A percentile compares a stretch with the other conserved stretches of the same genome.
phyloP scores from a whole-genome alignment of 2,329 filamentous ascomycete species.

The Alternaria consortialis region DNA sequence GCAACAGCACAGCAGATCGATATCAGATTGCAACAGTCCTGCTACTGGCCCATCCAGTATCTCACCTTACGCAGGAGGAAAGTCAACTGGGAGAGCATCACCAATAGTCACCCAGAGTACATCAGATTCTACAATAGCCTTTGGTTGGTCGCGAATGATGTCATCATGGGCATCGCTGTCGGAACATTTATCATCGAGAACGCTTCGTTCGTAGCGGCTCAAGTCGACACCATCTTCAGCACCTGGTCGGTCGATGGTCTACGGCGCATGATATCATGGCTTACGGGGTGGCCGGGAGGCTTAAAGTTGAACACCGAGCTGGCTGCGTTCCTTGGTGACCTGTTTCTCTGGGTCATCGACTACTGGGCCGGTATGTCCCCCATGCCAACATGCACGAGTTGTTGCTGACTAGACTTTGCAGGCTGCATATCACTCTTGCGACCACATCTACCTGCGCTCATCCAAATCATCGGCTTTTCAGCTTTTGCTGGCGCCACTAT shows the following conservation, averaged over 20 bases:
- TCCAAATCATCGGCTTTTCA: conserved; percentile 93
- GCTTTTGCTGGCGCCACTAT: conserved; percentile 96
- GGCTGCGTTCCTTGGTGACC: conserved; percentile 89
- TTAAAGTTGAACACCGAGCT: conserved; percentile 95
- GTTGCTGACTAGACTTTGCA: conserved; percentile 44
- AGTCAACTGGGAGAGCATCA: conserved; percentile 93
- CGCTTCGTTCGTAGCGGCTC: conserved; percentile 79
- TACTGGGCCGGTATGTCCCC: conserved; percentile 82
- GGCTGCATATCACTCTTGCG: conserved; percentile 79
- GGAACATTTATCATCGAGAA: conserved; percentile 98
- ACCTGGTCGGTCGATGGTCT: conserved; percentile 89
- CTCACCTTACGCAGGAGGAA: conserved; percentile 88
- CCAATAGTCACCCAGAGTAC: conserved; percentile 94
- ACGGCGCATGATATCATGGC: conserved; percentile 88
- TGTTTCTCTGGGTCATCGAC: conserved; percentile 98
- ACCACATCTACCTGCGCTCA: conserved; percentile 82
- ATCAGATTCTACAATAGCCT: conserved; percentile 99
- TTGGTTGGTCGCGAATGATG: conserved; percentile 98
- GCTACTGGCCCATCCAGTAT: conserved; percentile 98
- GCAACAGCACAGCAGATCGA: conserved; percentile 97
- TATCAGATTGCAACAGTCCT: conserved; percentile 96
- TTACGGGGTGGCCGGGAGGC: conserved; percentile 89
- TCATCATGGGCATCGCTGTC: conserved; percentile 96
- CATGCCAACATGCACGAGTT: too few species aligned
- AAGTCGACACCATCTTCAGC: conserved; percentile 78